Evolutionary conservation across 2,329 filamentous ascomycete genomes (phyloP), one percentile per base, ranked within the genome.

Genomic region (Microsporum audouinii): DNA sequence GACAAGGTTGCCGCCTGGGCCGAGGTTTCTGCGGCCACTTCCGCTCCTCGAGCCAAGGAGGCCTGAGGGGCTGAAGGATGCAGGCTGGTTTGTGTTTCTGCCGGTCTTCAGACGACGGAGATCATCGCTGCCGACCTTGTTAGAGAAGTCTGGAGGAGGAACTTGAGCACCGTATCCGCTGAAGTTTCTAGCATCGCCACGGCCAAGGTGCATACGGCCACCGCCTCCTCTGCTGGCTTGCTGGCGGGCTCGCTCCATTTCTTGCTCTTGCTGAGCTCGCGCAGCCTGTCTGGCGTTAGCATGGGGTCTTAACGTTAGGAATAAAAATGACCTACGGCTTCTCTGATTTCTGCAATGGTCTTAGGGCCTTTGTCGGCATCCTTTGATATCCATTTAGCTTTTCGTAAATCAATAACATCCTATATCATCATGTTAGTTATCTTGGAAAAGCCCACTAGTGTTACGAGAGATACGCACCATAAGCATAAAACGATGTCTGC

Each of bases 401-500:
- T 84, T 67, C 94, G 87, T 66, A 99, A 80, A 73, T 99, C 94
- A 61, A 95, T 74, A 60, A 96, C 84, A 72, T 99, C 94, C 78
- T 80, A 65, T 5, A 27, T 39, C 34, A 49, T 29, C 14, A 5
- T 51, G 53, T 63, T 60, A 66, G 62, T 55, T 43, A 60, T 1
- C 29, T n/a, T 58, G 59, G 14, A 8, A 23, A 7, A 12, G 31
- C 14, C 56, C 17, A 41, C 51, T 6, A 29, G 2, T 7, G 33
- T 8, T 2, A 34, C 14, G 27, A 31, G 39, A 7, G 14, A 39
- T 38, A 62, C 76, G 65, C 72, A 80, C 78, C 85, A 97, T 85
- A 63, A 99, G 83, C 94, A 99, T 97, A 78, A 97, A 99, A 72
- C 84, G 86, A 67, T 96, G 81, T 80, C 94, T 87, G 76, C 91